These are phyloP conservation scores for Pistacia atlantica DNA, from an alignment of 345 rosid species.

Conservation along the genomic window DNA sequence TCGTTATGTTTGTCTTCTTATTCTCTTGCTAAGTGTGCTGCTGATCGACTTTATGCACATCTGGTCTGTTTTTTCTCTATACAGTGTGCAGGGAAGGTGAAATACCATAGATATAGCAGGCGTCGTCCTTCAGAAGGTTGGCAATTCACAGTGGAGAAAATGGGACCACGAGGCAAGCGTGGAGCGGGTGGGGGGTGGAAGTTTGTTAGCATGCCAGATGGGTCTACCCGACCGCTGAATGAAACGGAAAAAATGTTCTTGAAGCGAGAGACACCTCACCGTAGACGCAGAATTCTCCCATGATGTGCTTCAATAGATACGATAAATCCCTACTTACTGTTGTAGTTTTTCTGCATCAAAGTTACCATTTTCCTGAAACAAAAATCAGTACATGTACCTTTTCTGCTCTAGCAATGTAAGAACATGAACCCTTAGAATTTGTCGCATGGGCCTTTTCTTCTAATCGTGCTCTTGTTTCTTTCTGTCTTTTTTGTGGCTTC, in stretches of 20 bases:
- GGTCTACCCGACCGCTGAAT: conserved; percentile 81
- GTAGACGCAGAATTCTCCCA: conserved; percentile 75
- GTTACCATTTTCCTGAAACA: background rate
- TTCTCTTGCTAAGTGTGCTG: too few species aligned
- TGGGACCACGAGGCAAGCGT: conserved; percentile 78
- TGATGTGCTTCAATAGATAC: conserved; percentile 30
- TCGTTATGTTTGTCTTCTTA: too few species aligned
- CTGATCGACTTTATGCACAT: too few species aligned
- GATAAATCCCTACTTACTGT: background rate
- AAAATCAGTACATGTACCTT: background rate
- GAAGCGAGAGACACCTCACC: conserved; percentile 82
- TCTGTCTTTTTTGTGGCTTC: background rate
- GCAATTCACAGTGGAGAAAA: conserved; percentile 83
- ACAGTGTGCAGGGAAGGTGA: conserved; percentile 77
- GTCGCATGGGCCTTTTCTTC: background rate
- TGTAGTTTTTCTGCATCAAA: conserved; percentile 8
- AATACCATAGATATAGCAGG: conserved; percentile 87
- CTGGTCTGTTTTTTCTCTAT: conserved; percentile 4
- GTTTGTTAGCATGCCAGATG: conserved; percentile 89
- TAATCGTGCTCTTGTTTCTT: background rate
- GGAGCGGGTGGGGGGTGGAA: conserved; percentile 97
- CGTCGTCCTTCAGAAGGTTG: conserved; percentile 82
- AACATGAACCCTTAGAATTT: background rate
- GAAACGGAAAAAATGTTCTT: conserved; percentile 83
- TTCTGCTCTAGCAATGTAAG: background rate